Evolutionary conservation across 1,139 yeast genomes (phyloP).

Genomic region (Hansenula sp.): DNA sequence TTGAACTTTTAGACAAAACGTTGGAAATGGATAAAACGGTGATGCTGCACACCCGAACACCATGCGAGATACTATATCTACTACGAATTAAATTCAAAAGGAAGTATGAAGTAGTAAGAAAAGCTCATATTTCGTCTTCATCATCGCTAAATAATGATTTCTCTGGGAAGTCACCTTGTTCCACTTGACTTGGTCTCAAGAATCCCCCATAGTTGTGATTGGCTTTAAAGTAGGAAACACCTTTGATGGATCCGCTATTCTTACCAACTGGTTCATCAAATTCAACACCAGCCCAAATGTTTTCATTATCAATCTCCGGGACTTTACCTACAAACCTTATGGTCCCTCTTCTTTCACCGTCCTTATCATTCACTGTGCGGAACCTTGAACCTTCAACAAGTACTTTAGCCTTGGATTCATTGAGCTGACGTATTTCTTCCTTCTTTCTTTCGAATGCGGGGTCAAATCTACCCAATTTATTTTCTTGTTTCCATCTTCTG

Average conservation of each 20-base stretch:
- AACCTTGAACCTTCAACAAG: conserved; percentile 17
- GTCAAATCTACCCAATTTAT: conserved; percentile 69
- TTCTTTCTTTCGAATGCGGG: conserved; percentile 40
- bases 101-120: neutral
- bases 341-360: conserved; percentile 62
- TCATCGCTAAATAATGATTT: conserved; percentile 38
- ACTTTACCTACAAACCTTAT: conserved; percentile 68
- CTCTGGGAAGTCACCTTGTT: conserved; percentile 47
- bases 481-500: conserved; percentile 67
- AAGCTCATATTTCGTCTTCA: conserved; percentile 27
- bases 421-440: conserved; percentile 24
- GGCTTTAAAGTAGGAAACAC: conserved; percentile 61
- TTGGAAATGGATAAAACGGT: conserved; percentile 2
- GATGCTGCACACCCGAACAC: neutral
- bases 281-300: conserved; percentile 78
- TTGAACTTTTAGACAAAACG: no score
- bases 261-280: conserved; percentile 71
- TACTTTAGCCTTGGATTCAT: conserved; percentile 25
- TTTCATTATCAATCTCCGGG: conserved; percentile 48
- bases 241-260: conserved; percentile 76
- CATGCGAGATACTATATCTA: neutral
- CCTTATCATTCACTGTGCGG: conserved; percentile 36
- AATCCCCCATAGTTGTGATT: conserved; percentile 57
- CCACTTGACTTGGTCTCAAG: conserved; percentile 38
- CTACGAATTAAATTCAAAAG: neutral